Base-by-base conservation (phyloP, 1,284 basidiomycete species). In the Pseudozyma thailandica region DNA sequence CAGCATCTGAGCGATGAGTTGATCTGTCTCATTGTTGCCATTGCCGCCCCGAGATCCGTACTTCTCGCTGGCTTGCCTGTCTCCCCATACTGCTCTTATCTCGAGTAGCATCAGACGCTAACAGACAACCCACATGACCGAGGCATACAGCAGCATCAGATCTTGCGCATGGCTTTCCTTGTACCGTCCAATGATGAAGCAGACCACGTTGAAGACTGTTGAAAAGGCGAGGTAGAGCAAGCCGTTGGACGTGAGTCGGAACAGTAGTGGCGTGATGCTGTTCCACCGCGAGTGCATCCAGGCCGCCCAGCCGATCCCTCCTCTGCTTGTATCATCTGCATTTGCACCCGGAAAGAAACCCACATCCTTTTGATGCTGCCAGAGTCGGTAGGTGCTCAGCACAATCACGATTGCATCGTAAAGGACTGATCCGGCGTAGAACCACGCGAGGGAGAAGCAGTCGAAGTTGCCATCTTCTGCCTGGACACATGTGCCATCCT, bases 101-200 rank as follows among this genome's bases (percentile, higher is more conserved):
- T 77, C 77, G 28, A 68, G 47, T 25, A 79, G 54, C 12, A 79
- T 50, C 37, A 77, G 47, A 12, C 60, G 66, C 37, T 77, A 72
- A 35, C 74, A 74, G 25, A 77, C 41, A 27, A 75, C 60, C 52
- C 71, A 71, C 75, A 79, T 74, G 5, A 74, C 61, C 12, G 77
- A 57, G 31, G 71, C 50, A 18, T 72, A 75, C 21, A 79, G 47
- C 20, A 72, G 33, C 48, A 77, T 44, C 39, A 79, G 45, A 25
- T 66, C 61, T 41, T 77, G 72, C 38, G 73, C 72, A 7, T 53
- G 54, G 10, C 59, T 38, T 18, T 68, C 54, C 23, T 68, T 46
- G 25, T 33, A 27, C 16, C 47, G 44, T 4, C 70, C 74, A 2
- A 76, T 33, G 8, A 64, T 31, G 25, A 75, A 71, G 62, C 75